Evolutionary conservation across 1,284 basidiomycete species (phyloP), one percentile per base, ranked within the genome.

Genomic region (Schizophyllum commune): DNA sequence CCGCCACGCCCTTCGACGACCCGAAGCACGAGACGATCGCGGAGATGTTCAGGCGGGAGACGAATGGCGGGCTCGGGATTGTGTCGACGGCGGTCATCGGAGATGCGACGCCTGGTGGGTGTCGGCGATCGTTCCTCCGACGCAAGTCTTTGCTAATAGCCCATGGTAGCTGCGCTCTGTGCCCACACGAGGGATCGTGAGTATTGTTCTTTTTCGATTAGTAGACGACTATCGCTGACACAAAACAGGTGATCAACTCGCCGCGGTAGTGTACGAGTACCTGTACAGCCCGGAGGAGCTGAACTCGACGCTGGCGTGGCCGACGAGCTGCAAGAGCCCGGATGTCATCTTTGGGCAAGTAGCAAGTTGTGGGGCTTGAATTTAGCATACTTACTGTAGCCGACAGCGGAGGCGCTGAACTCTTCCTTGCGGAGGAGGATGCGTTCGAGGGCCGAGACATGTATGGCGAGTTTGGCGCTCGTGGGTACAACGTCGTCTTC

Each of bases 331-430:
- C 61, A 67, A 71, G 52, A 71, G 72, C 5, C 74, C 75, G 22
- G 77, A 78, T 67, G 75, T 78, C 32, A 68, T 78, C 59, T 75
- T 77, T n/a, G n/a, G n/a, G n/a, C n/a, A n/a, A n/a, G n/a, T n/a
- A n/a, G n/a, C n/a, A n/a, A n/a, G n/a, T n/a, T n/a, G n/a, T n/a
- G n/a, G n/a, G n/a, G n/a, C n/a, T 56, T 56, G 11, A 19, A 27
- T 17, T 51, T 15, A n/a, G 34, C 53, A 60, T 3, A 8, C 33
- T 62, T 20, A 59, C 58, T 53, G 51, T 39, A 19, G 17, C 20
- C 32, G 22, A 17, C 59, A 76, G 76, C 61, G 76, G 75, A 59
- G 76, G 77, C 52, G 77, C 76, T n/a, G 75, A 77, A 62, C 71
- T 75, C 53, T 78, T 77, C 64, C 71, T 77, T 55, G 65, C 75